Conservation (phyloP, 805 yeast genomes). For the Saturnispora halmiae region DNA sequence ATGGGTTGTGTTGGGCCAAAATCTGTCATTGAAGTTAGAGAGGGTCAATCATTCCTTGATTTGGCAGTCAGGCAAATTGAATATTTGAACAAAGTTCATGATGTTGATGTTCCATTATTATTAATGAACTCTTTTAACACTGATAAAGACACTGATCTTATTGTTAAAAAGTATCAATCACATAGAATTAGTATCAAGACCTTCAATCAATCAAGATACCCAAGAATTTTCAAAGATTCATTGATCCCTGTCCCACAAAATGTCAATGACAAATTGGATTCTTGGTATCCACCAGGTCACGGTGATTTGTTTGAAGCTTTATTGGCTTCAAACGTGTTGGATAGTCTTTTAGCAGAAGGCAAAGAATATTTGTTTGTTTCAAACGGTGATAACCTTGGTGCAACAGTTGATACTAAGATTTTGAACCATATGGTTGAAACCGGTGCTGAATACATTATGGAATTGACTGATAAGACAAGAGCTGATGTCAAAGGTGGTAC, state of each 20-base stretch:
- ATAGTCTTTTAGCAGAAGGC: conserved; percentile 81
- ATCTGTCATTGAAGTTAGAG: conserved; percentile 96
- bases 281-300: conserved; percentile 99
- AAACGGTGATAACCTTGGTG: conserved; percentile 97
- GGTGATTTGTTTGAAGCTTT: conserved; percentile 94
- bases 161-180: conserved; percentile 93
- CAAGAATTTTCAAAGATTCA: conserved; percentile 93
- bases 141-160: conserved; percentile 87
- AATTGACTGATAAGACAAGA: conserved; percentile 95
- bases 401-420: conserved; percentile 88
- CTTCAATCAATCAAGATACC: conserved; percentile 96
- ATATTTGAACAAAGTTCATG: conserved; percentile 81
- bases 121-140: conserved; percentile 99
- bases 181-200: conserved; percentile 92
- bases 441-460: conserved; percentile 93
- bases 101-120: conserved; percentile 88
- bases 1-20: conserved; percentile 99
- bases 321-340: conserved; percentile 85
- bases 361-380: conserved; percentile 93
- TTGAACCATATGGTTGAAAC: conserved; percentile 89
- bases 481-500: conserved; percentile 99
- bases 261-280: conserved; percentile 62
- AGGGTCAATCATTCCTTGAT: conserved; percentile 94
- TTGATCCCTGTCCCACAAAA: conserved; percentile 85
- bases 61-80: conserved; percentile 95